Percentiles rank a stretch among this genome's conserved stretches.
phyloP scores from a whole-genome alignment of 306 rosid genomes.

The Albizia julibrissin region DNA sequence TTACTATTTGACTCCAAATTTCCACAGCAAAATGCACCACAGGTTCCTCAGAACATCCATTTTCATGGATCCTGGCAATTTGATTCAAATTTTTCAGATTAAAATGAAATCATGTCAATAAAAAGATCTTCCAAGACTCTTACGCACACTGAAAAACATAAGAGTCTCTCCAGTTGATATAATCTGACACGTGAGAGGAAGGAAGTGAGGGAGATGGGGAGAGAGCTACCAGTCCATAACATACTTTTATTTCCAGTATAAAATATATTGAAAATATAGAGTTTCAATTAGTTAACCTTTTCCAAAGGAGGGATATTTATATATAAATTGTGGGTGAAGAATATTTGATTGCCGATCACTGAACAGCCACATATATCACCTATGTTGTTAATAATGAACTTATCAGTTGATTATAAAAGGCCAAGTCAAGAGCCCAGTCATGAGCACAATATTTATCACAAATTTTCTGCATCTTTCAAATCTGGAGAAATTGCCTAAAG shows the following conservation, averaged over 20 bases:
- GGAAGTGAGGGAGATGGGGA: background rate
- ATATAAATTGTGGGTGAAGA: constrained; percentile 11
- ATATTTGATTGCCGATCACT: background rate
- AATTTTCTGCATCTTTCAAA: background rate
- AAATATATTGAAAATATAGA: background rate
- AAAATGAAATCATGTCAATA: constrained; percentile 24
- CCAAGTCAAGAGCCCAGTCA: background rate
- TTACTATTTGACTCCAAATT: constrained; percentile 68
- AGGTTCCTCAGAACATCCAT: constrained; percentile 63
- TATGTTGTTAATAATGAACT: background rate
- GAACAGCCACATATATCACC: background rate
- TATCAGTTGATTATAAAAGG: background rate
- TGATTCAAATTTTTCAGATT: constrained; percentile 40
- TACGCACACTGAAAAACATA: constrained; percentile 10
- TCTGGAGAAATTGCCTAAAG: background rate
- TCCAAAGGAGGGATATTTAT: constrained; percentile 13
- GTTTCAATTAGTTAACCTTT: background rate
- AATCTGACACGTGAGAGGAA: background rate
- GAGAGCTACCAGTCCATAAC: background rate
- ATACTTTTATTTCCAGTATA: constrained; percentile 18
- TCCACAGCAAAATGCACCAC: constrained; percentile 58
- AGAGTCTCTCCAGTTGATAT: constrained; percentile 21
- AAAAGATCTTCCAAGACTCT: constrained; percentile 27
- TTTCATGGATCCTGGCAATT: constrained; percentile 65
- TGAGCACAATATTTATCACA: background rate